Evolutionary conservation across 148 eudicot genomes (phyloP), one percentile per base, ranked within the genome.

Genomic region (Amaranthus palmeri): DNA sequence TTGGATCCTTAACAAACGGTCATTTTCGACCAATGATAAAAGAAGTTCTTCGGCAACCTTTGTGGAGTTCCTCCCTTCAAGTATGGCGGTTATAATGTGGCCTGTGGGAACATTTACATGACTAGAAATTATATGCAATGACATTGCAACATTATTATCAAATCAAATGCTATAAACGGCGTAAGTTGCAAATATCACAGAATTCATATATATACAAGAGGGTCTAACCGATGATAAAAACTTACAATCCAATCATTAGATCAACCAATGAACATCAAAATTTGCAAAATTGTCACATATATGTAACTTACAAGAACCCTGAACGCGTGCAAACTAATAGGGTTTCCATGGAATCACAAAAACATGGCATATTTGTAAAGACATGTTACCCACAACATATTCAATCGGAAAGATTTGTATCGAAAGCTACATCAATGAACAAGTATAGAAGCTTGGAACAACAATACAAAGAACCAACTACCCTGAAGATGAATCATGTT

Each of bases 1-100:
- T 12, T 69, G 15, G 52, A 74, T 74, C 18, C 36, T 51, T 73
- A 55, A 54, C 71, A 42, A 43, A 74, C 51, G 61, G 65, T 69
- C 74, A 79, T 56, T 10, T 62, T 46, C 47, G 58, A 68, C 58
- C 69, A 74, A 46, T 49, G 54, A 15, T 4, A 4, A 49, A 12
- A 69, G 17, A 18, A 17, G n/a, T 11, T 45, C 47, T n/a, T 13
- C 61, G 69, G 9, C 44, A 9, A 8, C 68, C 60, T 70, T 53
- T 25, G 17, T 61, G 61, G 9, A 55, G n/a, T 7, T 58, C 41
- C 11, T 25, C 61, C 3, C 49, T 55, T 62, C n/a, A 9, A 15
- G 17, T 53, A 10, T 13, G 11, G 63, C 42, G 47, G 52, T 17
- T 45, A 42, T 56, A 8, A 9, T 43, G 2, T n/a, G 43, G 8